Conservation (phyloP, 768 basidiomycete genomes). For the Fomitopsis pulvina region DNA sequence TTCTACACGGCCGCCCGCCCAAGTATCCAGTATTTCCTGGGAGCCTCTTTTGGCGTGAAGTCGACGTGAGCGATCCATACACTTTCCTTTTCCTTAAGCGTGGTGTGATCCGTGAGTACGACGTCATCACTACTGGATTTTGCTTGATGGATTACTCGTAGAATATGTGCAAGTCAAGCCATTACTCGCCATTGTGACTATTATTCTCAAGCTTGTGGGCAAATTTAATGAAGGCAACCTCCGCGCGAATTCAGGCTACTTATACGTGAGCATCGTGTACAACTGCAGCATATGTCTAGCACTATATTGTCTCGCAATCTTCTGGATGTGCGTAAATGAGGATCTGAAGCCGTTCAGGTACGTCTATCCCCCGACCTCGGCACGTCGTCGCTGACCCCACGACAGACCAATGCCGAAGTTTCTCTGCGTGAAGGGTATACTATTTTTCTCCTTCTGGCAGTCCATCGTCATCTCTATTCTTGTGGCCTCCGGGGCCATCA, state of each 20-base stretch:
- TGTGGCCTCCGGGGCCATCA: conserved; percentile 77
- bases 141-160: conserved; percentile 23
- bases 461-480: conserved; percentile 78
- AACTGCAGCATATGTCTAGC: conserved; percentile 75
- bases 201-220: conserved; percentile 80
- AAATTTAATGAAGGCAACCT: conserved; percentile 91
- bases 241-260: conserved; percentile 78
- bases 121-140: not conserved
- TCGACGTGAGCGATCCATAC: conserved; percentile 93
- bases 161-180: conserved; percentile 99
- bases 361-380: conserved; percentile 17
- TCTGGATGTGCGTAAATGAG: conserved; percentile 89
- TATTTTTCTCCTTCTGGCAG: conserved; percentile 99
- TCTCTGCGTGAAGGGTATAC: conserved; percentile 95
- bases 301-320: conserved; percentile 90
- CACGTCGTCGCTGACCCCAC: not conserved
- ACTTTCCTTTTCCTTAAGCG: conserved; percentile 91
- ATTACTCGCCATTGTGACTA: conserved; percentile 72
- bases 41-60: conserved; percentile 73
- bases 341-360: conserved; percentile 88
- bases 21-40: conserved; percentile 84
- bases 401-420: conserved; percentile 90
- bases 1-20: conserved; percentile 86
- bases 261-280: conserved; percentile 85
- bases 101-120: conserved; percentile 79